These are phyloP conservation scores for Candida bentonensis DNA, from an alignment of 805 yeast genomes.

Conservation along the genomic window DNA sequence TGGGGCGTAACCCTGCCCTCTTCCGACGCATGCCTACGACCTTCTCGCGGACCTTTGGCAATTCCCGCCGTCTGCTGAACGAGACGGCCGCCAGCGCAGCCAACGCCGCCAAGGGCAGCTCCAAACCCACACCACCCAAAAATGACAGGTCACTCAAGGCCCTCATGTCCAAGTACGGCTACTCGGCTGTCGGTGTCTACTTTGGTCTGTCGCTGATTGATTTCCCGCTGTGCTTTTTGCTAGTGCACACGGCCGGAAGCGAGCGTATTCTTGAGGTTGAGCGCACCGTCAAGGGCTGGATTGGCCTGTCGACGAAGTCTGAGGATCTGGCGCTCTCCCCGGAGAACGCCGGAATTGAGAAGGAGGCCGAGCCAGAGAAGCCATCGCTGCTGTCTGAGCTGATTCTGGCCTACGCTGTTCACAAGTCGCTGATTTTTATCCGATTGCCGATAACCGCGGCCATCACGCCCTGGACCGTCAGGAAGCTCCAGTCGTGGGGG, in stretches of 20 bases:
- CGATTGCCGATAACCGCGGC: slow-evolving; percentile 88
- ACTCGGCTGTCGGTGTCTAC: slow-evolving; percentile 80
- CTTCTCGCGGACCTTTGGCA: background rate
- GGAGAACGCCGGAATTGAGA: slow-evolving; percentile 12
- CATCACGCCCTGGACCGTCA: slow-evolving; percentile 69
- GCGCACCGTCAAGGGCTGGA: slow-evolving; percentile 38
- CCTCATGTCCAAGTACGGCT: slow-evolving; percentile 76
- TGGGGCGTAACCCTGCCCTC: too few relatives aligned
- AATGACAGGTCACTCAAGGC: slow-evolving; percentile 28
- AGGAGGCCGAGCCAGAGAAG: slow-evolving; percentile 16
- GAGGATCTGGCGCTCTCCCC: slow-evolving; percentile 11
- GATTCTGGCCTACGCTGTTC: slow-evolving; percentile 83
- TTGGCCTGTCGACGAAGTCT: slow-evolving; percentile 44
- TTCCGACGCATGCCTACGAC: too few relatives aligned
- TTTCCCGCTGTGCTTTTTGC: slow-evolving; percentile 64
- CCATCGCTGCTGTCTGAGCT: slow-evolving; percentile 62
- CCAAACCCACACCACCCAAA: background rate
- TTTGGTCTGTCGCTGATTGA: slow-evolving; percentile 60
- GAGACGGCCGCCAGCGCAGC: background rate
- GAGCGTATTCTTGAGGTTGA: slow-evolving; percentile 63
- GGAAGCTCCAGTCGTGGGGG: slow-evolving; percentile 56
- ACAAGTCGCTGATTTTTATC: slow-evolving; percentile 71
- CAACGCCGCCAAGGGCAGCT: background rate
- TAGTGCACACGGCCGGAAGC: slow-evolving; percentile 80
- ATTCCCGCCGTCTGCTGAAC: background rate